Conservation (phyloP, 768 basidiomycete genomes). For the Tulasnella sp. region DNA sequence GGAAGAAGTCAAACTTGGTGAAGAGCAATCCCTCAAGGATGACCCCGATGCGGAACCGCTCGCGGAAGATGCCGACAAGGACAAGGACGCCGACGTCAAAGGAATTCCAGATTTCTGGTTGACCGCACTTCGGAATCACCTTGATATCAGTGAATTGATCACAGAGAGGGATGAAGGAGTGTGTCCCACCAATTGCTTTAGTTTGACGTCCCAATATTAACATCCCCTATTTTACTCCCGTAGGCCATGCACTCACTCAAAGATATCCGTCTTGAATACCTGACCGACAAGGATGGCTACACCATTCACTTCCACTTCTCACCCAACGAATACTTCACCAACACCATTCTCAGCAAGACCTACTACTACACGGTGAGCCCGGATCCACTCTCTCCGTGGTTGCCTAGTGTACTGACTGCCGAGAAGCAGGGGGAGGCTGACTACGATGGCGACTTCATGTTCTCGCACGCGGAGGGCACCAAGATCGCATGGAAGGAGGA, state of each 20-base stretch:
- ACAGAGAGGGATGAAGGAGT: constrained; percentile 74
- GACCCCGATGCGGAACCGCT: constrained; percentile 34
- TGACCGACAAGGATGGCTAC: constrained; percentile 59
- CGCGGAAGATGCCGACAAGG: constrained; percentile 24
- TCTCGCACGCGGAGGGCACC: constrained; percentile 85
- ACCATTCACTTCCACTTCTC: constrained; percentile 75
- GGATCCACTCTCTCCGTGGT: constrained; percentile 28
- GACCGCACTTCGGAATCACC: constrained; percentile 87
- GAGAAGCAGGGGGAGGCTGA: constrained; percentile 57
- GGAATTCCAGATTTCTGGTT: constrained; percentile 97
- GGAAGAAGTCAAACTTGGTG: constrained; percentile 77
- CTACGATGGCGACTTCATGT: constrained; percentile 95
- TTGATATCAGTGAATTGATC: constrained; percentile 76
- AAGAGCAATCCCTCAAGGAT: constrained; percentile 61
- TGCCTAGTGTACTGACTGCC: constrained; percentile 4
- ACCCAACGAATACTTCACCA: constrained; percentile 80
- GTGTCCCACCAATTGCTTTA: not conserved
- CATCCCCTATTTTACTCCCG: not conserved
- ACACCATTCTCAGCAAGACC: constrained; percentile 77
- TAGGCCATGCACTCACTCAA: constrained; percentile 72
- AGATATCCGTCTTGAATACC: constrained; percentile 74
- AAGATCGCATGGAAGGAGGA: constrained; percentile 97
- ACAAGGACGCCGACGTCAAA: constrained; percentile 25
- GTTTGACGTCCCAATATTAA: not conserved
- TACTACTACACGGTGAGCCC: constrained; percentile 59